A percentile compares a stretch with the other conserved stretches of the same genome.
phyloP scores from a whole-genome alignment of 108 stramenopile genomes.

The Pseudonitzschia multiseries region DNA sequence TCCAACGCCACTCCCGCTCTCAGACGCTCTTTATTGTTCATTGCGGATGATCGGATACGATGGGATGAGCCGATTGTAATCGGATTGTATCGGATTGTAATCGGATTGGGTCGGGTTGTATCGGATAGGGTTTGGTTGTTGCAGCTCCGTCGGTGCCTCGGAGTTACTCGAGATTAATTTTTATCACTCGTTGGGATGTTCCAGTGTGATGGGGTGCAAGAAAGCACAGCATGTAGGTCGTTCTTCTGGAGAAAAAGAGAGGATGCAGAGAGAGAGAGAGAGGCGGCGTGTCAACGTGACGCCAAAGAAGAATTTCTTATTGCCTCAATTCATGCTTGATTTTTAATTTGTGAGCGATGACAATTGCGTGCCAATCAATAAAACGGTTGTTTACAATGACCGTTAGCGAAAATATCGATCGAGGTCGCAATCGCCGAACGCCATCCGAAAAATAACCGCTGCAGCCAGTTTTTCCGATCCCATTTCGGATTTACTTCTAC shows the following conservation, averaged over 20 bases:
- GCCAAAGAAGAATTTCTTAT: too few species aligned
- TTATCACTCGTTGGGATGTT: not conserved
- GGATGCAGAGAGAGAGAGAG: not conserved
- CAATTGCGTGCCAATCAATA: not conserved
- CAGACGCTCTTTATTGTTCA: too few species aligned
- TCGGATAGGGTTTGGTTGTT: not conserved
- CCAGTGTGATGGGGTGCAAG: too few species aligned
- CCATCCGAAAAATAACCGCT: too few species aligned
- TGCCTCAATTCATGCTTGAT: not conserved
- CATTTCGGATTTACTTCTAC: too few species aligned
- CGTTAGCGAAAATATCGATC: not conserved
- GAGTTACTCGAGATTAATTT: too few species aligned
- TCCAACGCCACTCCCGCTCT: not conserved
- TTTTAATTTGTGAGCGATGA: not conserved
- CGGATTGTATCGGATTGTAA: too few species aligned
- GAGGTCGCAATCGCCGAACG: too few species aligned
- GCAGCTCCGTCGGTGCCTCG: not conserved
- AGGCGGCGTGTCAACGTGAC: not conserved
- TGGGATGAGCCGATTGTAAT: too few species aligned
- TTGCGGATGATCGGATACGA: too few species aligned
- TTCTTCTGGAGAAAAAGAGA: not conserved
- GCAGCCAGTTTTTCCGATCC: too few species aligned
- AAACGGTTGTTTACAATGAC: not conserved
- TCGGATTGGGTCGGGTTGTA: not conserved
- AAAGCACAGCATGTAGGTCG: not conserved